phyloP scores from a whole-genome alignment of 371 early-diverging fungal genomes.

The Dinochytrium kinnereticum region DNA sequence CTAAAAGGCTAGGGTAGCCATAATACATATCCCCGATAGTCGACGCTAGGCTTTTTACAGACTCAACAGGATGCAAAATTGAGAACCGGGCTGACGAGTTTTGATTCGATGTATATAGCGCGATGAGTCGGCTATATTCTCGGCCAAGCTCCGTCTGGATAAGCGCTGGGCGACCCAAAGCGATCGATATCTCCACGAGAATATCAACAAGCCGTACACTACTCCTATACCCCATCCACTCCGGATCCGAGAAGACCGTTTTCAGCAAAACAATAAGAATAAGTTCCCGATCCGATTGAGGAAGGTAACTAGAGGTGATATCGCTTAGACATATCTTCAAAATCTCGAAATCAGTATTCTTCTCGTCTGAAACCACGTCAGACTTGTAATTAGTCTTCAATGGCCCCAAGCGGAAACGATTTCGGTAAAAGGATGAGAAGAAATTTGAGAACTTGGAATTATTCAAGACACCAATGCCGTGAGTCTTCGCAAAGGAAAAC shows the following conservation, averaged over 20 bases:
- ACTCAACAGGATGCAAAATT: conserved; percentile 29
- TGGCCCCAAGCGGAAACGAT: conserved; percentile 9
- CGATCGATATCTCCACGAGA: conserved; percentile 21
- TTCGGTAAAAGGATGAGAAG: conserved; percentile 21
- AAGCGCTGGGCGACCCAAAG: neutral
- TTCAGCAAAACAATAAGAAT: conserved; percentile 28
- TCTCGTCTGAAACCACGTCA: conserved; percentile 1
- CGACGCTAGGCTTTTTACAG: conserved; percentile 21
- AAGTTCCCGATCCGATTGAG: neutral
- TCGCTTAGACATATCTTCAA: neutral
- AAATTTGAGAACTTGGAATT: conserved; percentile 6
- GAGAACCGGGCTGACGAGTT: conserved; percentile 17
- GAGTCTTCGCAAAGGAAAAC: conserved; percentile 22
- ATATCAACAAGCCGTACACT: conserved; percentile 31
- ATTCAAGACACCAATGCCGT: conserved; percentile 7
- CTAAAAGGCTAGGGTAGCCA: conserved; percentile 30
- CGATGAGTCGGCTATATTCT: conserved; percentile 26
- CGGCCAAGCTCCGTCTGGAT: conserved; percentile 11
- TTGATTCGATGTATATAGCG: neutral
- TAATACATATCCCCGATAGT: conserved; percentile 29
- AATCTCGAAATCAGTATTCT: neutral
- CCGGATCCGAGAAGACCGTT: conserved; percentile 32
- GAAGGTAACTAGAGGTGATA: neutral
- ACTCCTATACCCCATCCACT: conserved; percentile 31
- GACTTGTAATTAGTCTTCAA: neutral